Base-by-base conservation (phyloP, 176 grass and related monocot genomes). In the Triticum dicoccoides region DNA sequence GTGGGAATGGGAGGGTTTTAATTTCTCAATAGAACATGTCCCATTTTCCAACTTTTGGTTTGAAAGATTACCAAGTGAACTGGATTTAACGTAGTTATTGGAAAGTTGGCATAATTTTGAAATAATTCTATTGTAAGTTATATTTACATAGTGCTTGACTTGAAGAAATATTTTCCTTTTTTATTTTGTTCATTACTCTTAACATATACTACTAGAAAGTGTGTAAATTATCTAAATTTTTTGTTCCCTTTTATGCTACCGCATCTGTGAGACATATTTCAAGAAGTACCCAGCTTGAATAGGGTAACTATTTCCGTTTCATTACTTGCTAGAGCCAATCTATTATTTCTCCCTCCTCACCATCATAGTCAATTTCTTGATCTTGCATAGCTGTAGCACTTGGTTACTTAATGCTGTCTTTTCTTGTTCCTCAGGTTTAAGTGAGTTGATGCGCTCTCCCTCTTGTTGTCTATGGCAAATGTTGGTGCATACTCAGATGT, bases 251-350 rank as follows among this genome's bases (percentile, higher is more conserved):
- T 82, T 66, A 20, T 82, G 3, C 61, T 88, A 89, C 92, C 96
- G 93, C 88, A 98, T 98, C 82, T 98, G 93, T 61, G 96, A 98
- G 79, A 98, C 96, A 77, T 98, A 98, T 87, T 96, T 96, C 89
- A 98, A 96, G 93, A 98, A 98, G 84, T 79, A 61, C 83, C 93
- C 96, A 47, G 88, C 83, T 92, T 90, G 90, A 82, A 98, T 37
- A 86, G 93, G 96, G 96, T 98, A 92, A 88, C 30, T 90, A 35
- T 45, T 78, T 24, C 27, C 33, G 18, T 75, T 87, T 37, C 2
- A n/a, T 66, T 35, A 24, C 65, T 81, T 8, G 17, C 21, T 1
- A 30, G 29, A 30, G 29, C 29, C 29, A 30, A 30, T 30, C 29
- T 30, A 30, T 30, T 30, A 30, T 30, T 30, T 30, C 2, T 30